phyloP scores from a whole-genome alignment of 768 basidiomycete genomes.

The Hypholoma sublateritium region DNA sequence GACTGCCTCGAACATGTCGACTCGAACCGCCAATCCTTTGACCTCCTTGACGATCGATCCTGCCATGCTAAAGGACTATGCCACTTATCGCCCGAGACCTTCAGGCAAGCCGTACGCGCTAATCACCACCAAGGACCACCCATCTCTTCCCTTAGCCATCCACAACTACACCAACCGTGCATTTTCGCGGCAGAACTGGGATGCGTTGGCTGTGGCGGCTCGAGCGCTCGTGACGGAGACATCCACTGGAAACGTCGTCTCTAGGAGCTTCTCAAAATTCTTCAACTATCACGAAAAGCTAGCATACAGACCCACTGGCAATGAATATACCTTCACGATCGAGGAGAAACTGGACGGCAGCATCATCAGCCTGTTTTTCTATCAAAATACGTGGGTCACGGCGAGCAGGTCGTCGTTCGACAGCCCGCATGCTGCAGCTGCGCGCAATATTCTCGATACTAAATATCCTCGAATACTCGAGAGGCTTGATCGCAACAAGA shows the following conservation, averaged over 20 bases:
- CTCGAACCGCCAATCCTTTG: not conserved
- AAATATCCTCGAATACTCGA: slow-evolving; percentile 17
- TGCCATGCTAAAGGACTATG: not conserved
- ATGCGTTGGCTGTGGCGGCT: slow-evolving; percentile 18
- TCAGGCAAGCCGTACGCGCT: slow-evolving; percentile 6
- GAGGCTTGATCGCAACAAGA: slow-evolving; percentile 17
- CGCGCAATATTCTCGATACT: slow-evolving; percentile 18
- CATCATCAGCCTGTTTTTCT: slow-evolving; percentile 23
- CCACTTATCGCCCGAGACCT: not conserved
- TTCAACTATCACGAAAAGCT: slow-evolving; percentile 23
- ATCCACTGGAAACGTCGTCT: slow-evolving; percentile 19
- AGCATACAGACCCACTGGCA: slow-evolving; percentile 22
- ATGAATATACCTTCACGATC: slow-evolving; percentile 18
- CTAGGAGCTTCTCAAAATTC: slow-evolving; percentile 24
- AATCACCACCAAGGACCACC: slow-evolving; percentile 22
- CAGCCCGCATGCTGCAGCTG: slow-evolving; percentile 16
- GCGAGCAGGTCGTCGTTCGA: slow-evolving; percentile 18
- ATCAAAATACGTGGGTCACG: slow-evolving; percentile 15
- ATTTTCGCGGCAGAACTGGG: slow-evolving; percentile 10
- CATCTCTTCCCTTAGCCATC: slow-evolving; percentile 19
- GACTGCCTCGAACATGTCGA: not conserved
- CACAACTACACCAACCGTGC: slow-evolving; percentile 22
- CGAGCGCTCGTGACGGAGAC: slow-evolving; percentile 20
- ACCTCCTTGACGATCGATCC: slow-evolving; percentile 3
- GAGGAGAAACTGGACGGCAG: slow-evolving; percentile 27